These are phyloP conservation scores for Penicillium corylophilum DNA, from an alignment of 2,329 filamentous ascomycete species.

Conservation along the genomic window DNA sequence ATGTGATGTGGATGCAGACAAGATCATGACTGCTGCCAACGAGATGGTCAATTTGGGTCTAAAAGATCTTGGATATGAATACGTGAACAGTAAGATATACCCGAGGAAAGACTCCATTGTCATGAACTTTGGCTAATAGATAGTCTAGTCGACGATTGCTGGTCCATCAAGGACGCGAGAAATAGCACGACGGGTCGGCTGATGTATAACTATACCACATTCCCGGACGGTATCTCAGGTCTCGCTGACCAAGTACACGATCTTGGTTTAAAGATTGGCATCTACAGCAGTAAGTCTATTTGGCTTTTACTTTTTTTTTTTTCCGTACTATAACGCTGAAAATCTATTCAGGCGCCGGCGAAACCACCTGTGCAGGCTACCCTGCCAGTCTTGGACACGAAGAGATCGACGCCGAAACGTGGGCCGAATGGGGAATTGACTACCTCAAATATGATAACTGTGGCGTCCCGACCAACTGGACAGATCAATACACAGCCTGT, in stretches of 20 bases:
- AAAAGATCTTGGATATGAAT: constrained; percentile 51
- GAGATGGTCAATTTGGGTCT: constrained; percentile 48
- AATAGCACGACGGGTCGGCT: constrained; percentile 47
- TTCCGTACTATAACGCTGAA: neutral
- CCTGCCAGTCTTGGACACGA: constrained; percentile 59
- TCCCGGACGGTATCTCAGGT: constrained; percentile 59
- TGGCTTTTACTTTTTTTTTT: rapidly evolving
- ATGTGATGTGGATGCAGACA: constrained; percentile 48
- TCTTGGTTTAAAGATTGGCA: constrained; percentile 61
- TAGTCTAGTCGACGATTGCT: constrained; percentile 59
- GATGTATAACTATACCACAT: constrained; percentile 51
- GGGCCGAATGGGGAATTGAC: constrained; percentile 59
- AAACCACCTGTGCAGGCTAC: constrained; percentile 56
- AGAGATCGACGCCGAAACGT: constrained; percentile 57
- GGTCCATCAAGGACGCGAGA: constrained; percentile 47
- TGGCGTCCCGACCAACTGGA: constrained; percentile 40
- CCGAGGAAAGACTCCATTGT: neutral
- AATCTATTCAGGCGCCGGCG: constrained; percentile 28
- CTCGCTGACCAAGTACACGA: constrained; percentile 56
- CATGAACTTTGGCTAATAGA: neutral
- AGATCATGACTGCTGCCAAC: constrained; percentile 49
- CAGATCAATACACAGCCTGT: constrained; percentile 42
- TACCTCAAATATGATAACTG: constrained; percentile 63
- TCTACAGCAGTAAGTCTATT: constrained; percentile 53
- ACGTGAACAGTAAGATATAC: constrained; percentile 40